Evolutionary conservation across 257 asterid species (phyloP), one percentile per base, ranked within the genome.

Genomic region (Solanum etuberosum): DNA sequence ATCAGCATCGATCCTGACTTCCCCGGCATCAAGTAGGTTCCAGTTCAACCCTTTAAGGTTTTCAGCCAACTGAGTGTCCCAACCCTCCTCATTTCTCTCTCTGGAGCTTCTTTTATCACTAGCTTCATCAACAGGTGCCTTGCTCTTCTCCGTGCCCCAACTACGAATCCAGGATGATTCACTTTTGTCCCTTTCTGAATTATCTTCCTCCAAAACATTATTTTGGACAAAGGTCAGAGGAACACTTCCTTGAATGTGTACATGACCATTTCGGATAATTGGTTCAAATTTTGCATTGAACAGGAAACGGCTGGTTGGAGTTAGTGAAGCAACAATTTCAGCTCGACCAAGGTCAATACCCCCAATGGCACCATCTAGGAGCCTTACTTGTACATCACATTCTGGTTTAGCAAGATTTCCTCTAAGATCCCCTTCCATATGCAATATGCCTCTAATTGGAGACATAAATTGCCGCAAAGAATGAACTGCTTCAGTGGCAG

Each of bases 401-500:
- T 97, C 99, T 10, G 99, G 99, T 92, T 96, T 97, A 59, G 92
- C 96, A 88, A 97, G 92, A 91, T 92, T 97, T 88, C 99, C 99
- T 90, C 97, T 95, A 85, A 97, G 99, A 90, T 97, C 99, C 87
- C 99, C 99, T 93, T 97, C 99, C 99, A 97, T 97, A 90, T 97
- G 99, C 72, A 97, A 91, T 88, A 95, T 95, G 88, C 99, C 99
- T 89, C 94, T 94, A 85, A 97, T 95, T 32, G 99, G 99, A 38
- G 98, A 93, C 88, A 97, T 90, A 85, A 97, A 89, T 90, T 95
- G 98, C 88, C 98, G 94, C 89, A 97, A 89, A 87, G 99, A 97
- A 88, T 95, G 96, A 90, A 94, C 96, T 43, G 95, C 98, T 89
- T 95, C 99, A 15, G 95, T 92, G 83, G 99, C 99, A 89, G 99